Base-by-base conservation (phyloP, 2,329 filamentous ascomycete genomes). In the Xylaria sp. region DNA sequence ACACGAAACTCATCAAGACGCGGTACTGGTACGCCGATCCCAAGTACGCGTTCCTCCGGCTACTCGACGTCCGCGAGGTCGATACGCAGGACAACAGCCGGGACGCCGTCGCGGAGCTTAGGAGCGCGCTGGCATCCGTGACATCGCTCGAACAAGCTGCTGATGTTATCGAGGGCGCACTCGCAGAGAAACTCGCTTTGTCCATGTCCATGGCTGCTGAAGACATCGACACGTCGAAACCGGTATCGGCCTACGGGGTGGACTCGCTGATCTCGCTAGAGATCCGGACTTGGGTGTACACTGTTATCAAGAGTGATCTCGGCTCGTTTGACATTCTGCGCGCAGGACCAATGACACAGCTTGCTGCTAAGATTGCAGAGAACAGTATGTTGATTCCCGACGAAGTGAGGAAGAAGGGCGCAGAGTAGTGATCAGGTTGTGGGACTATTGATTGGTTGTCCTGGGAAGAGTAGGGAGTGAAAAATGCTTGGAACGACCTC, bases 1-100 rank as follows among this genome's bases (percentile, higher is more conserved):
- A 36, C n/a, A 60, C 57, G n/a, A 60, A 60, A 39, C 27, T 60
- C 45, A 51, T 60, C 5, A 60, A 51, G 30, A 60, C 57, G 3
- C 57, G 57, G 45, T 61, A 61, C 27, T 61, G 36, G 9, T 61
- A 39, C 45, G 32, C 45, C 3, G 57, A 51, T 12, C n/a, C 45
- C 2, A 61, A 61, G 57, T 61, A 51, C 32, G 27, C 45, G 6
- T 48, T 48, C 39, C 45, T 59, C 17, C 39, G 45, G 19, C 30
- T 24, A 3, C 57, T 61, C n/a, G 57, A 51, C 9, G 45, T 61
- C 21, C 57, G 32, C 30, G 19, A 51, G 45, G 30, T 50, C n/a
- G 57, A 2, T 27, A 17, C 57, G 11, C 11, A 50, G 47, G n/a
- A 39, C 19, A 27, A 12, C n/a, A 27, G 57, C 45, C 4, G n/a